Evolutionary conservation across 306 rosid genomes (phyloP).

Genomic region (Cucurbita argyrosperma): DNA sequence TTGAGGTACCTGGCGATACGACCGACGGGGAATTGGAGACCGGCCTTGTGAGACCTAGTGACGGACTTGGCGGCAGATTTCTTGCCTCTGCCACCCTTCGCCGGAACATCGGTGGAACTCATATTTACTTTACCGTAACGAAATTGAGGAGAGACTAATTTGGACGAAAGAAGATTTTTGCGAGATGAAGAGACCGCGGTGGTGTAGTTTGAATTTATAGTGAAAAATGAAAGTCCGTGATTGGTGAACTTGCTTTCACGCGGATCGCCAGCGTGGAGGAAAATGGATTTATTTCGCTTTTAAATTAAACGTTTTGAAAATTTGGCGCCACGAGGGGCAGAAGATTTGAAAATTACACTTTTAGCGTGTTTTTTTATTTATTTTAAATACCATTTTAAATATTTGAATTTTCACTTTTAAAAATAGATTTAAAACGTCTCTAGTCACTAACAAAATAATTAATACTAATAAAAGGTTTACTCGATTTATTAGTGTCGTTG

Average conservation of each 20-base stretch:
- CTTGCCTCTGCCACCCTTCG: conserved; percentile 1
- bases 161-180: neutral
- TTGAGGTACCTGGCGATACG: conserved; percentile 69
- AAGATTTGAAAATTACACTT: neutral
- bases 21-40: conserved; percentile 88
- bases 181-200: neutral
- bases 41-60: conserved; percentile 56
- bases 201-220: neutral
- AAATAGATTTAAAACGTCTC: too few relatives aligned
- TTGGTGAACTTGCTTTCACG: neutral
- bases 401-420: too few relatives aligned
- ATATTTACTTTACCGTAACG: neutral
- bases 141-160: too few relatives aligned
- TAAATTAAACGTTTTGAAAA: neutral
- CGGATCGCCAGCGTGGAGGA: neutral
- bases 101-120: neutral
- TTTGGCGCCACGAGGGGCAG: neutral
- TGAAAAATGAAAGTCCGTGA: neutral
- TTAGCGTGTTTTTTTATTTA: neutral
- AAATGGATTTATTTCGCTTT: neutral
- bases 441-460: too few relatives aligned
- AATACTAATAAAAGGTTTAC: too few relatives aligned
- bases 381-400: too few relatives aligned
- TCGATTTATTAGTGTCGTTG: too few relatives aligned
- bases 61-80: conserved; percentile 24